A percentile compares a stretch with the other conserved stretches of the same genome.
phyloP scores from a whole-genome alignment of 2,329 filamentous ascomycete species.

The Ophiostoma perfectum region DNA sequence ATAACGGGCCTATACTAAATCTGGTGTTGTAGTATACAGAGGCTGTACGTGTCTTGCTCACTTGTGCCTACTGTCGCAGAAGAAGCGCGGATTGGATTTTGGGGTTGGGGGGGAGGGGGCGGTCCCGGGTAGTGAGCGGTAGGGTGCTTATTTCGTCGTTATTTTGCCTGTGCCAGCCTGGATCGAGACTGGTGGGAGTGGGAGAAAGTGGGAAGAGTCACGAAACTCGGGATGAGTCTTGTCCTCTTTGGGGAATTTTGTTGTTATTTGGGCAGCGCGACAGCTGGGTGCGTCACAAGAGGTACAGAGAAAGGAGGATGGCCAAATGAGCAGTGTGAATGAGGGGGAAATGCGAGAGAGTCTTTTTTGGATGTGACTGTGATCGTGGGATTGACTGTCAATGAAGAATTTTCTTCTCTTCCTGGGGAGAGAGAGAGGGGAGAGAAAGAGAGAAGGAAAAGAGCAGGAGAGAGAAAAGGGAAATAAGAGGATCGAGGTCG shows the following conservation, averaged over 20 bases:
- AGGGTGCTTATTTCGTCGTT: constrained; percentile 12
- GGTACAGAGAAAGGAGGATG: neutral
- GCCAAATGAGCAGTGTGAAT: neutral
- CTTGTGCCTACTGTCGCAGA: constrained; percentile 44
- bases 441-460: constrained; percentile 1
- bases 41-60: constrained; percentile 35
- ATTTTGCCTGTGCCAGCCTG: constrained; percentile 32
- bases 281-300: constrained; percentile 14
- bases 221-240: constrained; percentile 21
- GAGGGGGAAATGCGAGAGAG: neutral
- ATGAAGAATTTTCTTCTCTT: neutral
- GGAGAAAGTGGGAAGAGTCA: constrained; percentile 13
- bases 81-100: constrained; percentile 29
- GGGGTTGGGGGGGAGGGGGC: neutral
- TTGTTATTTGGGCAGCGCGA: constrained; percentile 22
- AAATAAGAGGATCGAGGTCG: constrained; percentile 13
- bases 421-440: neutral
- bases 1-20: constrained; percentile 59
- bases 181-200: constrained; percentile 43
- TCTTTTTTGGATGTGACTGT: neutral
- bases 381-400: neutral
- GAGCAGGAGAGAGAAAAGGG: constrained; percentile 13
- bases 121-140: neutral
- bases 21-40: constrained; percentile 44
- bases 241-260: constrained; percentile 27